phyloP scores from a whole-genome alignment of 306 rosid genomes.

The Begonia masoniana region DNA sequence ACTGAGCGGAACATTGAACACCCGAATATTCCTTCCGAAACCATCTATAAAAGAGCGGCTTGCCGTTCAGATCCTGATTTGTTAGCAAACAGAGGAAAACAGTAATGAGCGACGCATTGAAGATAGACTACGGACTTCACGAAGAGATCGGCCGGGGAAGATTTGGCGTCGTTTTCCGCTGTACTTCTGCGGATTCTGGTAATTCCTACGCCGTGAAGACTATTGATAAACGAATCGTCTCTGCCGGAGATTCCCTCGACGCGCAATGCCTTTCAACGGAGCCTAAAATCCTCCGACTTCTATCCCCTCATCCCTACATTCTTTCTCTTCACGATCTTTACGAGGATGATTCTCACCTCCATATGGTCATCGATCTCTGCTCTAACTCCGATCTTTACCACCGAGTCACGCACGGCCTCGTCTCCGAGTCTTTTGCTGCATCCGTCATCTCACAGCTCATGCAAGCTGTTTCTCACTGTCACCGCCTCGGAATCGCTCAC shows the following conservation, averaged over 20 bases:
- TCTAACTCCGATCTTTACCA: slow-evolving; percentile 27
- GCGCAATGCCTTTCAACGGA: slow-evolving; percentile 39
- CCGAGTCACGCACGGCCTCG: slow-evolving; percentile 9
- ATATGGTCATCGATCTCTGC: slow-evolving; percentile 52
- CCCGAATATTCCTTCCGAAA: no score
- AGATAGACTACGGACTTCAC: slow-evolving; percentile 27
- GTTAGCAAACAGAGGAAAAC: background rate
- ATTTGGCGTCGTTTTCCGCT: slow-evolving; percentile 55
- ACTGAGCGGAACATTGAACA: no score
- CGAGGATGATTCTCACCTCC: slow-evolving; percentile 44
- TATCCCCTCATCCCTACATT: slow-evolving; percentile 43
- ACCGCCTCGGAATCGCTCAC: slow-evolving; percentile 47
- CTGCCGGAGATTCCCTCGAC: slow-evolving; percentile 41
- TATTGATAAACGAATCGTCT: slow-evolving; percentile 28
- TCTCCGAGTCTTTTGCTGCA: slow-evolving; percentile 33
- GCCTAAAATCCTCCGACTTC: slow-evolving; percentile 34
- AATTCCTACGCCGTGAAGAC: slow-evolving; percentile 38
- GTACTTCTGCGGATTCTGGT: slow-evolving; percentile 16
- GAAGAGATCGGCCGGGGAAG: slow-evolving; percentile 57
- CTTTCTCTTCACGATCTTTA: slow-evolving; percentile 26
- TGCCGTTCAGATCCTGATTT: no score
- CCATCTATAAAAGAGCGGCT: no score
- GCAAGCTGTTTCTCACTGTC: slow-evolving; percentile 48
- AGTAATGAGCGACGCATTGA: slow-evolving; percentile 36
- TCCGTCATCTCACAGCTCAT: slow-evolving; percentile 31